Percentiles rank a stretch among this genome's conserved stretches.
phyloP scores from a whole-genome alignment of 1,139 yeast species.

The Yamadazyma membranifaciens region DNA sequence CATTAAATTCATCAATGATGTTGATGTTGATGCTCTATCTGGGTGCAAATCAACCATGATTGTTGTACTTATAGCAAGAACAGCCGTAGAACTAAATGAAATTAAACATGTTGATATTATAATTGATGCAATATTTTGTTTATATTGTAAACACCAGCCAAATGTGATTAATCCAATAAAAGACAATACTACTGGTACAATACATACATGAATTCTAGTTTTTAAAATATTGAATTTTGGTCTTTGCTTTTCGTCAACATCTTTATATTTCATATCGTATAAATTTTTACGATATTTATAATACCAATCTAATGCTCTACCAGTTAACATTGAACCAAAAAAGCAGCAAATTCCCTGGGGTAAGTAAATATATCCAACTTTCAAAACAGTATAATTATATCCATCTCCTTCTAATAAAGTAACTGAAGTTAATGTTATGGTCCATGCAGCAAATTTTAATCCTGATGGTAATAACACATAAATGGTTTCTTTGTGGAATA shows the following conservation, averaged over 20 bases:
- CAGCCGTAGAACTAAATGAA: conserved; percentile 27
- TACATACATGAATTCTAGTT: conserved; percentile 27
- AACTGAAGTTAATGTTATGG: conserved; percentile 33
- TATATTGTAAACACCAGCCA: conserved; percentile 40
- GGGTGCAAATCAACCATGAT: conserved; percentile 40
- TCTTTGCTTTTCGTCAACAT: conserved; percentile 13
- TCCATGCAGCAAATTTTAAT: conserved; percentile 38
- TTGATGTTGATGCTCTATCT: conserved; percentile 30
- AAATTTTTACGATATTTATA: conserved; percentile 20
- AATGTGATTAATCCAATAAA: conserved; percentile 32
- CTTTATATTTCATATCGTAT: conserved; percentile 20
- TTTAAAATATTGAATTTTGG: conserved; percentile 29
- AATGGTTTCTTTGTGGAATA: conserved; percentile 23
- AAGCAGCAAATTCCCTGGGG: conserved; percentile 39
- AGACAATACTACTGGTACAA: conserved; percentile 24
- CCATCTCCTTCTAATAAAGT: conserved; percentile 27
- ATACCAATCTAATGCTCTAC: conserved; percentile 28
- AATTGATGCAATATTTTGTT: conserved; percentile 25
- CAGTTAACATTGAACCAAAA: conserved; percentile 29
- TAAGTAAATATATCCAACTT: conserved; percentile 37
- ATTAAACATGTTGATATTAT: conserved; percentile 31
- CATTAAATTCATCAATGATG: conserved; percentile 36
- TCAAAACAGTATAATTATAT: conserved; percentile 32
- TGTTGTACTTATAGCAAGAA: conserved; percentile 32
- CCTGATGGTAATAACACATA: conserved; percentile 32